Evolutionary conservation across 257 asterid genomes (phyloP), one percentile per base, ranked within the genome.

Genomic region (Plantago ovata): DNA sequence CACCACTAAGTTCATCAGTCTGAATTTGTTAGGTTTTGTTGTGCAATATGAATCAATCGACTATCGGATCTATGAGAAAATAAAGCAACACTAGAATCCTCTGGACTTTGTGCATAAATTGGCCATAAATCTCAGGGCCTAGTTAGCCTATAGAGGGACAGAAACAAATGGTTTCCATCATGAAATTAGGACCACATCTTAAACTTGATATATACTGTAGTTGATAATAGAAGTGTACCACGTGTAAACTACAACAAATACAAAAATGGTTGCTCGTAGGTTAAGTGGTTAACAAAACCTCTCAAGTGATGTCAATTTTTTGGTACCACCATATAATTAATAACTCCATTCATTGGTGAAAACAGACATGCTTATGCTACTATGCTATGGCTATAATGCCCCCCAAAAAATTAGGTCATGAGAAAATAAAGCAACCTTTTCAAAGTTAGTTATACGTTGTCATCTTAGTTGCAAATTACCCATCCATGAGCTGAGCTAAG

Each of bases 301-400:
- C 42, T 42, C 20, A 32, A 58, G 73, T 82, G 78, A 65, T 72
- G 75, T 79, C 85, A 64, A 66, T 57, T 53, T n/a, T 69, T 71
- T 59, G 41, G 68, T 47, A 72, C 52, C 65, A 44, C 57, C 52
- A 42, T 32, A 65, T 23, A 28, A 28, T 28, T 28, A 8, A 28
- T 8, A 1, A 6, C 4, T 1, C 15, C 51, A 46, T 21, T 21
- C 22, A 46, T 16, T 9, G 51, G 1, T 15, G 16, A 21, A 16
- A 10, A 46, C 3, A 45, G 22, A n/a, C 51, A 45, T 45, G 50
- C n/a, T n/a, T n/a, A n/a, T n/a, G n/a, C n/a, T n/a, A n/a, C n/a
- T n/a, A n/a, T n/a, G n/a, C n/a, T n/a, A n/a, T n/a, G n/a, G n/a
- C n/a, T n/a, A n/a, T n/a, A n/a, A n/a, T n/a, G 21, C n/a, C 10